phyloP scores from a whole-genome alignment of 805 yeast species.

The Ogataea siamensis region DNA sequence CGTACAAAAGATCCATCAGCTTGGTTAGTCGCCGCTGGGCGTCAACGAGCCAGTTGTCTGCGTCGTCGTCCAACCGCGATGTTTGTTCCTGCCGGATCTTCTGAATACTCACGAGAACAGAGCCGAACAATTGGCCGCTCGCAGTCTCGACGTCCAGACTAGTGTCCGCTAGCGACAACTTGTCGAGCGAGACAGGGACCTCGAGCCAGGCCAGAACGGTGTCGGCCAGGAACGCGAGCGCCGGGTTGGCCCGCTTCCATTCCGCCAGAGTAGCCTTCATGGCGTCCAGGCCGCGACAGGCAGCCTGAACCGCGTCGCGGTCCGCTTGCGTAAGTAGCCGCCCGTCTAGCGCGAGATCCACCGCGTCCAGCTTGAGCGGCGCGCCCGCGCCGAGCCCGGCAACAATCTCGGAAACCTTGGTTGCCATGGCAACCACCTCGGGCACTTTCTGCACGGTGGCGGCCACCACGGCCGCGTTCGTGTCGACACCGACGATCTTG shows the following conservation, averaged over 20 bases:
- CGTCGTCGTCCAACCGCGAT: conserved; percentile 39
- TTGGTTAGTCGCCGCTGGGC: conserved; percentile 45
- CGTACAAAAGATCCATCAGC: conserved; percentile 38
- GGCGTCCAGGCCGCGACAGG: background rate
- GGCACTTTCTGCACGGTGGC: conserved; percentile 29
- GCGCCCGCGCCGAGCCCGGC: background rate
- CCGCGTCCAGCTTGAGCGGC: background rate
- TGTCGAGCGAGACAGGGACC: conserved; percentile 13
- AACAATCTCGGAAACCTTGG: conserved; percentile 1
- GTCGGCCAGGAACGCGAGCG: conserved; percentile 36
- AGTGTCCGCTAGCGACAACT: background rate
- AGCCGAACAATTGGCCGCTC: conserved; percentile 51
- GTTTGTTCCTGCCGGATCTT: conserved; percentile 42
- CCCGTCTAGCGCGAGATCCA: background rate
- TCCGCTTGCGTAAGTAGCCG: conserved; percentile 2
- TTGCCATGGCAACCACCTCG: conserved; percentile 2
- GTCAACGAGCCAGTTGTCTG: conserved; percentile 65
- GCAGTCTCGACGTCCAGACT: conserved; percentile 42
- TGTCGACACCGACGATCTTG: conserved; percentile 4
- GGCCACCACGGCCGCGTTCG: conserved; percentile 17
- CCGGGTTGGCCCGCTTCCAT: conserved; percentile 37
- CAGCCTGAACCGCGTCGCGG: background rate
- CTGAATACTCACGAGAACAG: conserved; percentile 69
- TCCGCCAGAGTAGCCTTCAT: conserved; percentile 20
- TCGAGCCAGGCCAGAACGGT: conserved; percentile 11